Evolutionary conservation across 805 yeast genomes (phyloP), one percentile per base, ranked within the genome.

Genomic region (Candida pini): DNA sequence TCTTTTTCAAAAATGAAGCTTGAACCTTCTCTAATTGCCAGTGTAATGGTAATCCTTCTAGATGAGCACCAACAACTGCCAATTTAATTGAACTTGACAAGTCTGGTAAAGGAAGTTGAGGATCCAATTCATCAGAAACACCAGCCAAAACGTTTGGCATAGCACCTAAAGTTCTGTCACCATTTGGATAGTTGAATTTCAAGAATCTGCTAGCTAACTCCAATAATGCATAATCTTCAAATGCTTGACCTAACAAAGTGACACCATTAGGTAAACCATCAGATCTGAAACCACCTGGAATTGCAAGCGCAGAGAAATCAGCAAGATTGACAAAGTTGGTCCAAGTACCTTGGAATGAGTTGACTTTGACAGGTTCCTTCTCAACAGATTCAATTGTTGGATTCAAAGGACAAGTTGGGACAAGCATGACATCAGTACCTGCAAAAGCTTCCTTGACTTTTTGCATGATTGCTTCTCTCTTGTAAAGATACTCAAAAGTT

Each of bases 31-130:
- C 81, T 41, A 90, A 69, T 65, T 90, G 98, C 96, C 97, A 89
- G 61, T 90, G 88, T 48, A 90, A 69, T 31, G 88, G 88, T 68
- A 87, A 73, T 1, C 96, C 96, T 36, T 77, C 68, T 46, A 92
- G 69, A 56, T 90, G 98, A 31, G 97, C 97, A 36, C 98, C 98
- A 31, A 90, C 97, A 24, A 92, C 98, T 1, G 97, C 97, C 38
- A 90, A 63, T 41, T 79, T 71, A 40, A 87, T 67, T 8, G 73
- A 64, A 22, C 60, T 43, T 2, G 66, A 57, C 18, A 62, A 47
- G 28, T 60, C 54, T 17, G 68, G 63, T 26, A 56, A 44, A n/a
- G 83, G 84, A 21, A 71, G 58, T 12, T 58, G 42, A 2, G 58
- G 42, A 35, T 66, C 54, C 30, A 77, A 58, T 38, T 68, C 76